Evolutionary conservation across 192 early-diverging fungal species (phyloP).

Genomic region (Umbelopsis sp.): DNA sequence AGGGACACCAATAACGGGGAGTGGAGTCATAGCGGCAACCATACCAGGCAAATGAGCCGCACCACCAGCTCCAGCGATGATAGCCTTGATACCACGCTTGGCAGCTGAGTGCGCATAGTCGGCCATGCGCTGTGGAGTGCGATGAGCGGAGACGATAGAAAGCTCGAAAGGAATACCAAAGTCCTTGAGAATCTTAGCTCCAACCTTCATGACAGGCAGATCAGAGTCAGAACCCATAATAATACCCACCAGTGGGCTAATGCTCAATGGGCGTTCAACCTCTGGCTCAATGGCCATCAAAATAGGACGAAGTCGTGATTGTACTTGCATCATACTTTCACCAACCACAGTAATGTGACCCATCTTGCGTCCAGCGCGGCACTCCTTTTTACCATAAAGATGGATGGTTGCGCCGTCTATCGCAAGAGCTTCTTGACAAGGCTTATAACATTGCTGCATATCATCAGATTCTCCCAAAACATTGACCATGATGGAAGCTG

Average conservation of each 20-base stretch:
- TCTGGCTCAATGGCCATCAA: conserved; percentile 64
- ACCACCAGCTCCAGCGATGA: conserved; percentile 98
- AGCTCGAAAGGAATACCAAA: conserved; percentile 95
- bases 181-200: conserved; percentile 84
- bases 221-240: conserved; percentile 99
- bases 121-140: conserved; percentile 92
- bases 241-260: conserved; percentile 85
- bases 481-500: conserved; percentile 93
- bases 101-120: conserved; percentile 89
- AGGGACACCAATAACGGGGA: conserved; percentile 98
- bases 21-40: conserved; percentile 96
- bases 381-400: conserved; percentile 92
- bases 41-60: conserved; percentile 99
- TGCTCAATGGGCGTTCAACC: conserved; percentile 48
- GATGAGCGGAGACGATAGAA: conserved; percentile 97
- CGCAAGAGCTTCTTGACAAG: conserved; percentile 71
- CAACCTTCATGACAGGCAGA: conserved; percentile 90
- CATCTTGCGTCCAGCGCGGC: conserved; percentile 93
- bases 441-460: conserved; percentile 63
- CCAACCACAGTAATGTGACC: conserved; percentile 95
- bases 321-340: conserved; percentile 80
- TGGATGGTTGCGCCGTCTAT: conserved; percentile 90
- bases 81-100: conserved; percentile 90
- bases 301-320: conserved; percentile 62
- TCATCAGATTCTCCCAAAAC: conserved; percentile 77